Percentiles rank a stretch among this genome's conserved stretches.
phyloP scores from a whole-genome alignment of 2,329 filamentous ascomycete genomes.

The Boeremia exigua region DNA sequence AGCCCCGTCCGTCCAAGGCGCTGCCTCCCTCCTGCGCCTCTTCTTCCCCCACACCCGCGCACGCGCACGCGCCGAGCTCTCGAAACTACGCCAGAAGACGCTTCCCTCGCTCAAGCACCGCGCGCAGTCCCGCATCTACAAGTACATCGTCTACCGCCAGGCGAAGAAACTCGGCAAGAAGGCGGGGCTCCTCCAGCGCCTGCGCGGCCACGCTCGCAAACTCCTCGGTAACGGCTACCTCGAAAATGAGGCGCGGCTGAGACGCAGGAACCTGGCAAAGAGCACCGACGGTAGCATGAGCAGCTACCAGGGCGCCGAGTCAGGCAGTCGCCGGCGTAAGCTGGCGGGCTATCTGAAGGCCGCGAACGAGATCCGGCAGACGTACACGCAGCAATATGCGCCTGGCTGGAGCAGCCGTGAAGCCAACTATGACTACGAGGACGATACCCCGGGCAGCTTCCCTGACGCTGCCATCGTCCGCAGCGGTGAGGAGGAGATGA shows the following conservation, averaged over 20 bases:
- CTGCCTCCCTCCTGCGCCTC: slow-evolving; percentile 62
- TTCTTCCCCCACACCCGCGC: slow-evolving; percentile 71
- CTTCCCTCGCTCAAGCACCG: slow-evolving; percentile 73
- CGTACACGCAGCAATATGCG: slow-evolving; percentile 64
- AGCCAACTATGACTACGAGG: slow-evolving; percentile 51
- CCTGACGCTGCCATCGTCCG: slow-evolving; percentile 82
- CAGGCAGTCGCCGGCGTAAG: slow-evolving; percentile 77
- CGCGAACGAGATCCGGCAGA: slow-evolving; percentile 73
- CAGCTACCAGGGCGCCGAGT: slow-evolving; percentile 55
- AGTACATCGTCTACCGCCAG: slow-evolving; percentile 71
- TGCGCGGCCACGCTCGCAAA: slow-evolving; percentile 42
- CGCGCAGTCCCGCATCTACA: slow-evolving; percentile 78
- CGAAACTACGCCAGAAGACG: slow-evolving; percentile 75
- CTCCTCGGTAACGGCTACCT: slow-evolving; percentile 34
- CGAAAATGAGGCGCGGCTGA: slow-evolving; percentile 42
- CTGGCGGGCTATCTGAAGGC: slow-evolving; percentile 75
- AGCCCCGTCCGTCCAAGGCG: slow-evolving; percentile 36
- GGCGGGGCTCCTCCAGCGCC: slow-evolving; percentile 37
- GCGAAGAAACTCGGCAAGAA: slow-evolving; percentile 38
- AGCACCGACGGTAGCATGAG: slow-evolving; percentile 34
- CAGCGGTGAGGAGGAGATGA: slow-evolving; percentile 86
- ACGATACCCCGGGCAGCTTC: slow-evolving; percentile 74
- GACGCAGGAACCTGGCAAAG: slow-evolving; percentile 42
- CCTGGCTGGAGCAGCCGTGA: slow-evolving; percentile 56
- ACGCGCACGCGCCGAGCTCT: slow-evolving; percentile 69